These are phyloP conservation scores for Leccinum aurantiacum DNA, from an alignment of 768 basidiomycete genomes.

Conservation along the genomic window DNA sequence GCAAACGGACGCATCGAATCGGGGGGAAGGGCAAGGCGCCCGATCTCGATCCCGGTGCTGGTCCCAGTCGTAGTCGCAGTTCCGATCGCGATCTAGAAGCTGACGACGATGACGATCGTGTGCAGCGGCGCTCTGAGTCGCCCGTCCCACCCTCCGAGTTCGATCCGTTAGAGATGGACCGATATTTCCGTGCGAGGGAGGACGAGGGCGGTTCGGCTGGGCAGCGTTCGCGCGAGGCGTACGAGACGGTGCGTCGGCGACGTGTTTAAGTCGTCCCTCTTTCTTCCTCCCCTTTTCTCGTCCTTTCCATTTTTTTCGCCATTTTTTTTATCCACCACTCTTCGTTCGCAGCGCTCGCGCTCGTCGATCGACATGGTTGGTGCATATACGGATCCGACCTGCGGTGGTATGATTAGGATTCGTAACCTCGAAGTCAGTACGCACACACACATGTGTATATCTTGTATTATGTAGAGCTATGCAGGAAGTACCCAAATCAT, in stretches of 20 bases:
- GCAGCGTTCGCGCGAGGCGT: neutral
- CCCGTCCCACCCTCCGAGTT: constrained; percentile 52
- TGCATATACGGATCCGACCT: neutral
- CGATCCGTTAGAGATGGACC: constrained; percentile 71
- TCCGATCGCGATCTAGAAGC: neutral
- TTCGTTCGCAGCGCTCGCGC: neutral
- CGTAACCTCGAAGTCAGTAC: neutral
- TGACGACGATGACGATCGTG: constrained; percentile 2
- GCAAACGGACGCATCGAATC: constrained; percentile 72
- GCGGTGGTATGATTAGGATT: neutral
- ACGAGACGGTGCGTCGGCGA: neutral
- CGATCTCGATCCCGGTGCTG: neutral
- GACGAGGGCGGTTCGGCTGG: neutral
- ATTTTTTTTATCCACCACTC: neutral
- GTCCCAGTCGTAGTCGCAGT: neutral
- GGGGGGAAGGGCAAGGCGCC: constrained; percentile 33
- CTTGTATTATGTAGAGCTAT: neutral
- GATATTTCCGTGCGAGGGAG: constrained; percentile 55
- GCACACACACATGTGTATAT: neutral
- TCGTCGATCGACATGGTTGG: neutral
- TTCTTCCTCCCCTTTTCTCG: neutral
- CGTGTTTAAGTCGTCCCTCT: neutral
- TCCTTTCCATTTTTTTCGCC: neutral
- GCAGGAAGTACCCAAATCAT: neutral
- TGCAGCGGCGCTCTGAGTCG: constrained; percentile 27